Base-by-base conservation (phyloP, 2,329 filamentous ascomycete species). In the Colletotrichum limetticola region DNA sequence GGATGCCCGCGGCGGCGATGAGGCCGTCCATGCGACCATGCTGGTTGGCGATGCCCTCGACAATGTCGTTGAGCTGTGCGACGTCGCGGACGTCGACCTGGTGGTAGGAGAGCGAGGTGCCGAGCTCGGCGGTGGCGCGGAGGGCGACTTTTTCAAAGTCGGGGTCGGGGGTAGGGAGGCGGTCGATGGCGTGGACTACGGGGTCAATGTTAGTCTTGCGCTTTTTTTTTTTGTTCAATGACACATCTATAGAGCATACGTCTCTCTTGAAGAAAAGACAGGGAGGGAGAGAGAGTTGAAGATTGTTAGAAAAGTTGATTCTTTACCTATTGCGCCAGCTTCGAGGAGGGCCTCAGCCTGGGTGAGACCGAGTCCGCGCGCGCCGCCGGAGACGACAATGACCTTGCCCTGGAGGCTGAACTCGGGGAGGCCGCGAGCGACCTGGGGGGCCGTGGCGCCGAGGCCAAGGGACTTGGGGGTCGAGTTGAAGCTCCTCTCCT, bases 11-110 rank as follows among this genome's bases (percentile, higher is more conserved):
- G 1, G 89, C 89, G 2, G 90, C 90, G 60, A 98, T 90, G 68
- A 97, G 84, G 0, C 95, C 95, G 79, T 97, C 94, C 74, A 98
- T 83, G 19, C 93, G 90, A 6, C 92, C 92, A 75, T 95, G 90
- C 72, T 89, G 83, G 63, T 91, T 86, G 19, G 91, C 94, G 75
- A 98, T 97, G 12, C 85, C 86, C 75, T 88, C 86, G 60, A 97
- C 86, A 65, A 93, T 88, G 55, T 85, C 85, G 80, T 95, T 92
- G 58, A 98, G 87, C 52, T 86, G 82, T 5, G 87, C 85, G 26
- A 92, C 91, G 79, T 97, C 91, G 35, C 94, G 90, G 22, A 97
- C 94, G 79, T 98, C 95, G 72, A 95, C 90, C 76, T 92, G 91
- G 78, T 92, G 91, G 85, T 97, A 97, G 66, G 91, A 87, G 56